Evolutionary conservation across 495 filamentous ascomycete genomes (phyloP).

Genomic region (Hypoxylon cercidicola): DNA sequence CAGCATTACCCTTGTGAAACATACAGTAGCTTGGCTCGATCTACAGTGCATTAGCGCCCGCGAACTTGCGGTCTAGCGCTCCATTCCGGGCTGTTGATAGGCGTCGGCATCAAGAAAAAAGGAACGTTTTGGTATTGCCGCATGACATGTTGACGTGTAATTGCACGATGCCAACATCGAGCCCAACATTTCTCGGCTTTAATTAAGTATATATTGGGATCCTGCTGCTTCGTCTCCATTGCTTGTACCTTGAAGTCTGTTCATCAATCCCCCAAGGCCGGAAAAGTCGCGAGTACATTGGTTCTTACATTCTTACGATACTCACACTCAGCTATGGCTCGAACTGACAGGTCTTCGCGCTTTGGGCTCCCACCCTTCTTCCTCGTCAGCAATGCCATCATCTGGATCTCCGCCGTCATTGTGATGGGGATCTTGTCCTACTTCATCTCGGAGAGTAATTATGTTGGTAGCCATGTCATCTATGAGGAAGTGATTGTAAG

Average conservation of each 20-base stretch:
- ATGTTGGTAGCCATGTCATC: constrained; percentile 58
- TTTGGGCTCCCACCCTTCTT: constrained; percentile 40
- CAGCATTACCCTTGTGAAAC: constrained; percentile 23
- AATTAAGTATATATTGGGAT: constrained; percentile 17
- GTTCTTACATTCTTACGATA: too few species aligned
- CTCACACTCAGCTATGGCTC: constrained; percentile 27
- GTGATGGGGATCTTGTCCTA: constrained; percentile 69
- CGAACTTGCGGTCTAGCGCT: constrained; percentile 33
- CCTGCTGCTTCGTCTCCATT: background rate
- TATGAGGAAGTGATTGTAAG: constrained; percentile 69
- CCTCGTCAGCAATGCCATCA: constrained; percentile 45
- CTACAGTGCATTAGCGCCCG: constrained; percentile 35
- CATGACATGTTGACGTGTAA: constrained; percentile 38
- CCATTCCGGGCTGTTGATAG: constrained; percentile 16
- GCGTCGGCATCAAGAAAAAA: constrained; percentile 25
- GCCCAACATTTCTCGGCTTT: constrained; percentile 15
- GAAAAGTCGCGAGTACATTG: background rate
- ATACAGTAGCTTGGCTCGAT: constrained; percentile 25
- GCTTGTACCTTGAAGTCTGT: background rate
- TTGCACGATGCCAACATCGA: constrained; percentile 15
- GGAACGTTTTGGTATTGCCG: constrained; percentile 16
- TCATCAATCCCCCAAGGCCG: constrained; percentile 3
- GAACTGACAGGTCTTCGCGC: constrained; percentile 11
- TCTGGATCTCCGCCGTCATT: constrained; percentile 68
- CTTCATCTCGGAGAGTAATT: constrained; percentile 55